Conservation (phyloP, 805 yeast genomes). For the Starmerella kuoi region DNA sequence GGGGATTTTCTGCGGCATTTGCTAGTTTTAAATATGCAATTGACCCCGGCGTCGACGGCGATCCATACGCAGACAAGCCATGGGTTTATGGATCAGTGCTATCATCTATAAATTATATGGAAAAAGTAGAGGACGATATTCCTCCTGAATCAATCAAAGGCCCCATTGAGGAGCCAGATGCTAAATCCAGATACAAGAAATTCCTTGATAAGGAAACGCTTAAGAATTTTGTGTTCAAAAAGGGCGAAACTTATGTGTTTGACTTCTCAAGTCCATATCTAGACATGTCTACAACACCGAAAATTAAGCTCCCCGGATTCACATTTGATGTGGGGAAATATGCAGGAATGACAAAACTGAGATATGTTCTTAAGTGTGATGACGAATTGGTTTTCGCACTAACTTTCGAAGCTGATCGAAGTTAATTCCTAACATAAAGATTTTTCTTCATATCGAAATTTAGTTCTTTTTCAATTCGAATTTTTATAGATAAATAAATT, state of each 20-base stretch:
- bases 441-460: too few relatives aligned
- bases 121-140: slow-evolving; percentile 5
- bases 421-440: not conserved
- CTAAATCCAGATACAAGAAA: slow-evolving; percentile 33
- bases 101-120: slow-evolving; percentile 42
- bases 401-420: slow-evolving; percentile 28
- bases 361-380: slow-evolving; percentile 29
- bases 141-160: slow-evolving; percentile 5
- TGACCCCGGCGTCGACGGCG: slow-evolving; percentile 56
- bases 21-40: slow-evolving; percentile 45
- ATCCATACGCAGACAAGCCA: slow-evolving; percentile 48
- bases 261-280: slow-evolving; percentile 46
- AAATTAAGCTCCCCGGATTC: slow-evolving; percentile 42
- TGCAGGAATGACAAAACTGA: slow-evolving; percentile 29
- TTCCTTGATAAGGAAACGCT: slow-evolving; percentile 35
- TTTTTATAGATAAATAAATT: too few relatives aligned
- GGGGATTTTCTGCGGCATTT: slow-evolving; percentile 43
- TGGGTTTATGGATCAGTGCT: slow-evolving; percentile 50
- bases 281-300: slow-evolving; percentile 40
- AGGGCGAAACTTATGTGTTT: slow-evolving; percentile 34
- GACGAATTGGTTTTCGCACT: slow-evolving; percentile 24
- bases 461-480: too few relatives aligned
- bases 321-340: slow-evolving; percentile 30
- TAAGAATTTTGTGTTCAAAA: slow-evolving; percentile 32
- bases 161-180: slow-evolving; percentile 22